Evolutionary conservation across 179 eudicot genomes (phyloP), one percentile per base, ranked within the genome.

Genomic region (Silene noctiflora): DNA sequence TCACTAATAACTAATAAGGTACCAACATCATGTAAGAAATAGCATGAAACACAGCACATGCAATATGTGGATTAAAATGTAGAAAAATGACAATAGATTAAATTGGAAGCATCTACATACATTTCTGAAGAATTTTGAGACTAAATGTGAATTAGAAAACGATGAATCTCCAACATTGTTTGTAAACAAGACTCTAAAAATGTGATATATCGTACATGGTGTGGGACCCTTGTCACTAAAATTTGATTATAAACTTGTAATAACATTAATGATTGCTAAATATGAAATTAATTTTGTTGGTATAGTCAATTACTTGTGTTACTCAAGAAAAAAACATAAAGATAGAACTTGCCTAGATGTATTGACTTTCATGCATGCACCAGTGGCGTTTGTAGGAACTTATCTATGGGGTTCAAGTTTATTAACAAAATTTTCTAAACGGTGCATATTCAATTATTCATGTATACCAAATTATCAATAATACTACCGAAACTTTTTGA

Each of bases 21-120:
- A 69, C 74, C 74, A 59, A 39, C 21, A 21, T 39, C 69, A 75
- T 14, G 76, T 62, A 74, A 67, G 29, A 78, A 71, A 53, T 33
- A 62, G 17, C 35, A 71, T 55, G 39, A 75, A 77, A 80, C 83
- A 80, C 8, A 76, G 21, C 83, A 80, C 7, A 76, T 80, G 83
- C 68, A 42, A 69, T 56, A 24, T 63, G 71, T 79, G 78, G 76
- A 75, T 80, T 35, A 63, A 70, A 75, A 75, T 56, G 55, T 19
- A 62, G 33, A 75, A 27, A 39, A 42, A 42, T n/a, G 13, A 76
- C 27, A 69, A 1, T 55, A 55, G 20, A 67, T 68, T 22, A 24
- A 79, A 6, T 61, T 29, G 22, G 22, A 42, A 62, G 31, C 48
- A 46, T 48, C 61, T 67, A 17, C 42, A 71, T 67, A 17, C 42